Evolutionary conservation across 441 rosid species (phyloP).

Genomic region (Syzygium malaccense): DNA sequence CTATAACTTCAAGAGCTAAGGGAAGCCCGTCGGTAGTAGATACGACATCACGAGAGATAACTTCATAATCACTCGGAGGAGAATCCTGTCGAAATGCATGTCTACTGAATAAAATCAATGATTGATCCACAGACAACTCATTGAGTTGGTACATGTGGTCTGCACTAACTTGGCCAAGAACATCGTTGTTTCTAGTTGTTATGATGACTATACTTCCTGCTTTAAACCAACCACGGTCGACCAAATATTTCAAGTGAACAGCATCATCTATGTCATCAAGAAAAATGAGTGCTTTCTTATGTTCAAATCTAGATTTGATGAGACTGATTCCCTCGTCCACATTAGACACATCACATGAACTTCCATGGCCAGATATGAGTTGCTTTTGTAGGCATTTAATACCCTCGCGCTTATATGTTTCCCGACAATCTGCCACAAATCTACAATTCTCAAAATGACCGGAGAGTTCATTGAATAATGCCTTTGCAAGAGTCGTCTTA

Average conservation of each 20-base stretch:
- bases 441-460: background rate
- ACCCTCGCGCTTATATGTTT: background rate
- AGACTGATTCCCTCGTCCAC: accelerated
- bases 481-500: background rate
- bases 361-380: background rate
- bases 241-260: background rate
- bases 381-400: background rate
- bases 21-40: background rate
- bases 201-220: background rate
- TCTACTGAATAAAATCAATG: background rate
- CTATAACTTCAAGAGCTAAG: background rate
- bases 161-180: background rate
- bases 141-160: background rate
- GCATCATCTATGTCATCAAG: background rate
- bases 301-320: background rate
- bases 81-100: background rate
- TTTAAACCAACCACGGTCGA: background rate
- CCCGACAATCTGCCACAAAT: background rate
- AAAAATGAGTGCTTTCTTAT: background rate
- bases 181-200: background rate
- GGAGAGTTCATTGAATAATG: background rate
- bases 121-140: too few relatives aligned
- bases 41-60: background rate
- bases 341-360: background rate
- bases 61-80: accelerated